Evolutionary conservation across 2,329 filamentous ascomycete species (phyloP), one percentile per base, ranked within the genome.

Genomic region (Botrytis sinoallii): DNA sequence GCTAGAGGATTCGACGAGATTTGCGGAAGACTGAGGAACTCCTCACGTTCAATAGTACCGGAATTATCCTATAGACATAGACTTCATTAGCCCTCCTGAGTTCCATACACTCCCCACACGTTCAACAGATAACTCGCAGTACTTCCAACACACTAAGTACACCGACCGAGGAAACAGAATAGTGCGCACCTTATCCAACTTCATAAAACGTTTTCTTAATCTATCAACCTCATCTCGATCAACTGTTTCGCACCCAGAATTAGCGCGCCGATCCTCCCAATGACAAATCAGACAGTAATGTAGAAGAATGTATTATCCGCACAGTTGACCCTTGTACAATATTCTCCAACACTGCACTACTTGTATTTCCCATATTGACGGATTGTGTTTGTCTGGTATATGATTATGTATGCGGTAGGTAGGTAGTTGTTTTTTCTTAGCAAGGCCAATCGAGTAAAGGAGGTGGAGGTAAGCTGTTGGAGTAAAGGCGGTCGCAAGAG

Each of bases 271-370:
- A 12, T 68, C 63, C 52, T 32, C 40, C 52, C 52, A 63, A 42
- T 9, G 25, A 40, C 32, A 40, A 64, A 40, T 22, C 46, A 57
- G 48, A 68, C n/a, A 35, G 59, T 20, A 10, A 14, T 46, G 40
- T 70, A 63, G 73, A 75, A 59, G 64, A 29, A 42, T 42, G 48
- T 72, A 64, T 74, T 22, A 29, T 35, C 57, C 77, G 84, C 90
- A 98, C 95, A 99, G 87, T 99, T 79, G 95, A 96, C 80, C 92
- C 94, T 81, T 97, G 93, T 83, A 98, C 95, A 81, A 99, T 98
- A 85, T 92, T 96, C 85, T 98, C 95, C 84, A 98, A 88, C 82
- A 98, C 91, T 79, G 88, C 85, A 82, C 90, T 92, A 78, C 88
- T 90, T 74, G 89, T 88, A 84, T 92, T 92, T 79, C 90, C 90